Evolutionary conservation across 2,329 filamentous ascomycete species (phyloP), one percentile per base, ranked within the genome.

Genomic region (Penicillium sp.): DNA sequence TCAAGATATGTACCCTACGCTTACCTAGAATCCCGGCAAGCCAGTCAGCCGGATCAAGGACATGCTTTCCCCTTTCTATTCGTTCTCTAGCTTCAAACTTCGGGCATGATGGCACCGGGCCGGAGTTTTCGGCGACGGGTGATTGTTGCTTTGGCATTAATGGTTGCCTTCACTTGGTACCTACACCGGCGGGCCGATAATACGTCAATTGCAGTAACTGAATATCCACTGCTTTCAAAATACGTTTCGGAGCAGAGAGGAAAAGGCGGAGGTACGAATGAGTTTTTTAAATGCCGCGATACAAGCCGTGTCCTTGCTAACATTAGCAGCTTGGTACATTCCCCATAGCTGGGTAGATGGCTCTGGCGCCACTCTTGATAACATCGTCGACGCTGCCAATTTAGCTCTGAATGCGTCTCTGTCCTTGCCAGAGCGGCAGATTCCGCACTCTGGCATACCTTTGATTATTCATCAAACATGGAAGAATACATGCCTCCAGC

Each of bases 401-500:
- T 42, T 54, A 1, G 52, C 52, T 30, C 52, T 45, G 11, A 43
- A 42, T 33, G 52, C 26, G 14, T 45, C 52, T 16, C 16, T 26
- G 30, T 16, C 19, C 10, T 6, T 43, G 4, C 26, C 52, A 42
- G 52, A 43, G n/a, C 42, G 52, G 37, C 52, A 45, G 52, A 54
- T 54, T 19, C 52, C 52, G 8, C 26, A 54, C 13, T 54, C 52
- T 40, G 52, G 10, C 4, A 54, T 54, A 7, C 52, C 52, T 3
- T n/a, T 54, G 52, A 54, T 54, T n/a, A 28, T 54, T 25, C 52
- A 54, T 54, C 52, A 54, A 22, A 54, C 52, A 54, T 54, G 52
- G 52, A 54, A 54, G n/a, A n/a, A 54, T 33, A 54, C 52, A 28
- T 6, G 45, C 28, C 52, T 26, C 2, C 26, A 54, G 16, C 38